phyloP scores from a whole-genome alignment of 176 grass and related monocot species.

The Puccinellia tenuiflora region DNA sequence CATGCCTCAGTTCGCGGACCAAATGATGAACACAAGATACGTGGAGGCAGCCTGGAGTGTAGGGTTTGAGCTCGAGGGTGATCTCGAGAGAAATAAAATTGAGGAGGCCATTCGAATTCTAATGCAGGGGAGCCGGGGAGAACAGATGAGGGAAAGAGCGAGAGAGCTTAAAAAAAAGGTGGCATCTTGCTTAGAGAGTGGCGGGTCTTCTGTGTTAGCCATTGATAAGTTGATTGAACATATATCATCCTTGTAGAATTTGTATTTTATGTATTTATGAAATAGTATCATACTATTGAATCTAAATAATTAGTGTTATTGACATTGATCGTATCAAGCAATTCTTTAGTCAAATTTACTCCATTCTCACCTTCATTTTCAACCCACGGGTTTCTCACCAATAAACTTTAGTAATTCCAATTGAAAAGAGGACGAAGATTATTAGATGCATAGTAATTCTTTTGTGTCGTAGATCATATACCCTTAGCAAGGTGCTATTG shows the following conservation, averaged over 20 bases:
- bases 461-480: no score
- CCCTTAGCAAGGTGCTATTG: no score
- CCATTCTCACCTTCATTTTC: no score
- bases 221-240: constrained; percentile 13
- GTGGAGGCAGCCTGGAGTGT: neutral
- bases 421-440: no score
- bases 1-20: constrained; percentile 31
- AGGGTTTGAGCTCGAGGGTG: constrained; percentile 1
- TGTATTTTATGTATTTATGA: neutral
- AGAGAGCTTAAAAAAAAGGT: neutral
- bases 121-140: neutral
- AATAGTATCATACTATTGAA: neutral
- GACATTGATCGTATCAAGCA: neutral
- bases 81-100: neutral
- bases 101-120: neutral
- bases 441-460: no score
- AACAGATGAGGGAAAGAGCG: neutral
- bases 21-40: constrained; percentile 34
- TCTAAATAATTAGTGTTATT: neutral
- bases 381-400: no score
- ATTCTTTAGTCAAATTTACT: neutral
- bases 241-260: neutral
- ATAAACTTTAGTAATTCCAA: no score
- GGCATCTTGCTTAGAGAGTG: neutral
- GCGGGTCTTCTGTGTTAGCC: neutral